Conservation (phyloP, 2,329 filamentous ascomycete genomes). For the Phoma sp. region DNA sequence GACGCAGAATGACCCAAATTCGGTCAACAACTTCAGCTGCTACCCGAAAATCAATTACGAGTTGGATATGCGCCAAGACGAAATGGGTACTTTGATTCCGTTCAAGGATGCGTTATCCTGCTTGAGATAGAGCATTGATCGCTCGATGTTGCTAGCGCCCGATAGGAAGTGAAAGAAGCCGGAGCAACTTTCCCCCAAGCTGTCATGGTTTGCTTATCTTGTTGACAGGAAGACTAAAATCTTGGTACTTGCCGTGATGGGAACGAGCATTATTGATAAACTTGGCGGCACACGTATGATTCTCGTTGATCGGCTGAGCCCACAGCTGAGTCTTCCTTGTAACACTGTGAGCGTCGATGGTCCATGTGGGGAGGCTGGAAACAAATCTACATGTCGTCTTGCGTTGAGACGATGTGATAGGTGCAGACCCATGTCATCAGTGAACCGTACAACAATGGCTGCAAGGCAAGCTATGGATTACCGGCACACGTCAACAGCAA, state of each 20-base stretch:
- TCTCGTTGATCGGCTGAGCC: not conserved
- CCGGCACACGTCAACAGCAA: not conserved
- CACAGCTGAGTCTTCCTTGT: not conserved
- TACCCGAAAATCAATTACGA: constrained; percentile 7
- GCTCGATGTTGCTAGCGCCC: not conserved
- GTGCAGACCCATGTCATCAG: not conserved
- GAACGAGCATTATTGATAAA: not conserved
- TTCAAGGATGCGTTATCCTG: constrained; percentile 3
- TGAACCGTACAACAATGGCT: constrained; percentile 11
- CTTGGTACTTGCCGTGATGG: constrained; percentile 1
- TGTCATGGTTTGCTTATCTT: constrained; percentile 1
- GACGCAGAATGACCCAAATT: constrained; percentile 6
- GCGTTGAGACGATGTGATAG: not conserved
- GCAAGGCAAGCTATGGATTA: not conserved
- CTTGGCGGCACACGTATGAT: not conserved
- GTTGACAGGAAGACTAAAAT: constrained; percentile 4
- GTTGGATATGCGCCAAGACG: constrained; percentile 13
- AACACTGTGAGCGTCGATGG: not conserved
- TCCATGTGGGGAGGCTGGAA: not conserved
- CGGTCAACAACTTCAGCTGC: constrained; percentile 8
- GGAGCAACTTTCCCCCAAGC: not conserved
- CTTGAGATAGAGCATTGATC: not conserved
- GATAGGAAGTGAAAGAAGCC: not conserved
- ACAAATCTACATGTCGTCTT: not conserved
- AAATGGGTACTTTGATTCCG: not conserved